Evolutionary conservation across 768 basidiomycete species (phyloP).

Genomic region (Lentinula boryana): DNA sequence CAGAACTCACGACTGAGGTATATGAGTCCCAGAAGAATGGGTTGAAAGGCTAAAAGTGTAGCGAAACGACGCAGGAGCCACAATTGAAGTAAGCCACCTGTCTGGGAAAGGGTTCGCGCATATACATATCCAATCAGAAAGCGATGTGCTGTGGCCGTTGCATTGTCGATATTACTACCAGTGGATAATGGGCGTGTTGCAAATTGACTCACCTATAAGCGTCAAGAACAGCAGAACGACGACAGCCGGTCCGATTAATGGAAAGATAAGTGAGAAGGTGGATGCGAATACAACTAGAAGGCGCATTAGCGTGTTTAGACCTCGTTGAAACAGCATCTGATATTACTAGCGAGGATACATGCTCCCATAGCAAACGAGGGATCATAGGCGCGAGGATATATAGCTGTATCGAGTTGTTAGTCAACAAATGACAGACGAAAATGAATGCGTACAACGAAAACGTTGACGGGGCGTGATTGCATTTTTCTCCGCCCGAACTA

Average conservation of each 20-base stretch:
- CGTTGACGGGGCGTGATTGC: constrained; percentile 73
- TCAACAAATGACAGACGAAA: constrained; percentile 2
- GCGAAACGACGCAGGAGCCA: constrained; percentile 73
- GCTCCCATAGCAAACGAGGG: constrained; percentile 62
- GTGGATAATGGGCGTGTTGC: background rate
- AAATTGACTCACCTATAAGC: constrained; percentile 48
- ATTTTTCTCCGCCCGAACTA: constrained; percentile 46
- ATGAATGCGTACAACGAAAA: constrained; percentile 56
- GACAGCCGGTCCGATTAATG: constrained; percentile 68
- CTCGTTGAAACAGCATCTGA: background rate
- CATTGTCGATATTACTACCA: background rate
- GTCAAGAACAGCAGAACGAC: constrained; percentile 59
- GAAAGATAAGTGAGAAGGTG: constrained; percentile 70
- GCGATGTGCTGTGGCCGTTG: constrained; percentile 53
- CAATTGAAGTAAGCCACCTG: constrained; percentile 67
- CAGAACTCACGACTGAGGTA: constrained; percentile 62
- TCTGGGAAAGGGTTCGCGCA: constrained; percentile 65
- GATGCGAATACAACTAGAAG: constrained; percentile 55
- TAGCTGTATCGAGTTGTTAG: constrained; percentile 29
- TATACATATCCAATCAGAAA: constrained; percentile 77
- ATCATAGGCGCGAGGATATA: constrained; percentile 68
- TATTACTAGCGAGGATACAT: constrained; percentile 48
- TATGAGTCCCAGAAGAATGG: constrained; percentile 70
- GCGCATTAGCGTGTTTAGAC: background rate
- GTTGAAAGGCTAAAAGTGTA: constrained; percentile 66